Evolutionary conservation across 208 protist species (phyloP), one percentile per base, ranked within the genome.

Genomic region (Leishmania turanica): DNA sequence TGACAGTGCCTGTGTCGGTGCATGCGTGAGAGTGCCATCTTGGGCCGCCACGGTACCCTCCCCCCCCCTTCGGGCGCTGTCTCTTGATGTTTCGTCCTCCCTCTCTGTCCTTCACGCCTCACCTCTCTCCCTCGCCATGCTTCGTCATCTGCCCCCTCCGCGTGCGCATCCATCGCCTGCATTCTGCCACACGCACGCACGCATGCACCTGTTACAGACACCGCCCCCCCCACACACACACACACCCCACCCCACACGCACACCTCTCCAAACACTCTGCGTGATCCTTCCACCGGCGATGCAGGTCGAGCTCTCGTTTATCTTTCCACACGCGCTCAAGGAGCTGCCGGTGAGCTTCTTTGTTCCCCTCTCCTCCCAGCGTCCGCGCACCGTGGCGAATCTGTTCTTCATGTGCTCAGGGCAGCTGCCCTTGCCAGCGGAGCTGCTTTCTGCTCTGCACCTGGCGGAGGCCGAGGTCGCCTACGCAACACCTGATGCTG

Each of bases 371-470:
- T 86, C 88, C 0, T 87, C 87, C 56, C 86, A 93, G 76, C 91
- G 91, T 21, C 93, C 91, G 17, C 84, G 79, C 75, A 83, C 88
- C 19, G 85, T 87, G 21, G 85, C 87, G n/a, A 96, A 96, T 77
- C 87, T 95, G 27, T 71, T 88, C 58, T 96, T 91, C 77, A 88
- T 92, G 86, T 85, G 86, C 82, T 92, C 91, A 24, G 90, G 91
- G 1, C 75, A 91, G 71, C 83, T 95, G 6, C 93, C 91, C 0
- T 85, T 90, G 4, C 31, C 74, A 19, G 86, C 88, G 47, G 72
- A 78, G 54, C 56, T 90, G 65, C 24, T 92, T 65, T 2, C n/a
- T 37, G 79, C 79, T 0, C 79, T 93, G 17, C 80, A 60, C 64
- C 71, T 91, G 17, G n/a, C 73, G 7, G 54, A 6, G 27, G 37